Base-by-base conservation (phyloP, 495 filamentous ascomycete genomes). In the Podospora comata region DNA sequence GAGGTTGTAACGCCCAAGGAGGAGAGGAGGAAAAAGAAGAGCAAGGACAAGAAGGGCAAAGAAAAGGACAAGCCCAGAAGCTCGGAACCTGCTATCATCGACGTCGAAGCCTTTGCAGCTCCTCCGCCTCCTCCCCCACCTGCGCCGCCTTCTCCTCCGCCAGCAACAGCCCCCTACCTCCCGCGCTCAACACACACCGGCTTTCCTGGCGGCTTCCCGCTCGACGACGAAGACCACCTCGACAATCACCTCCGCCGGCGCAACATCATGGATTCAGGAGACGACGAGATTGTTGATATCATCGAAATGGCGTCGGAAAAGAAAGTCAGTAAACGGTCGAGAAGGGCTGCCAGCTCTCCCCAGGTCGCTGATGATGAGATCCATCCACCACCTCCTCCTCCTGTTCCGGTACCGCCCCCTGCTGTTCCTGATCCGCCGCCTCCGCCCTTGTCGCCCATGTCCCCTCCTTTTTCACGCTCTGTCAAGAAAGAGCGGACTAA, bases 101-200 rank as follows among this genome's bases (percentile, higher is more conserved):
- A 72, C 65, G 68, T 71, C 62, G 68, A 70, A 56, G 60, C 71
- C 44, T 68, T 66, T 26, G 57, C 71, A n/a, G 65, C 69, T 5
- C 18, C 53, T 26, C 60, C 73, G 3, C 65, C 71, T 1, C 65
- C 74, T 11, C 73, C 76, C 5, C 71, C 70, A 3, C 66, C 64
- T 15, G 77, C 59, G 27, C 54, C 48, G 62, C 32, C 23, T 54
- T 64, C 27, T 53, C 71, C 39, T 44, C 62, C 80, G 85, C 55
- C 55, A 58, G 55, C 55, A 19, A 19, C 23, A 19, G 55, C 48
- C 60, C 26, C 19, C 39, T 64, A 26, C 44, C 69, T 27, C 39
- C 62, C 80, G 84, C 53, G 82, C 88, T 73, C 82, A 86, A 68
- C 84, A 83, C 60, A 55, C 81, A 89, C 78, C 39, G 76, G 71